These are phyloP conservation scores for Pseudofabraea citricarpa DNA, from an alignment of 2,329 filamentous ascomycete genomes.

Conservation along the genomic window DNA sequence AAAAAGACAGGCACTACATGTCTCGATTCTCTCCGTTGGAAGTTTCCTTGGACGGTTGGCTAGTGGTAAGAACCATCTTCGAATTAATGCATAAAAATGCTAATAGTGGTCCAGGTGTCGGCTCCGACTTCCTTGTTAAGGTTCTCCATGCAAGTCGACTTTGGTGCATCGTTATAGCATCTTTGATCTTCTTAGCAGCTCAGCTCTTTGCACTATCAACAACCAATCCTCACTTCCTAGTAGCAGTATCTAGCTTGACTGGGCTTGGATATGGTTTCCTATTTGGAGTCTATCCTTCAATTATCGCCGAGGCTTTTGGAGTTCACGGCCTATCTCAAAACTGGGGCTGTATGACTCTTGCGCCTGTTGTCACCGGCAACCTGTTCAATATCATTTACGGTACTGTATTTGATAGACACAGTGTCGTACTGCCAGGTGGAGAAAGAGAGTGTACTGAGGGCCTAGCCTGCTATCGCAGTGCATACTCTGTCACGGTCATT, in stretches of 20 bases:
- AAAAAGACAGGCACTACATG: conserved; percentile 81
- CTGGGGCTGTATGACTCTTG: conserved; percentile 92
- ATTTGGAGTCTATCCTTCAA: conserved; percentile 89
- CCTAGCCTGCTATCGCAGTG: conserved; percentile 71
- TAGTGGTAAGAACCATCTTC: conserved; percentile 54
- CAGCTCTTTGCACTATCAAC: conserved; percentile 74
- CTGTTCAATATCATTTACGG: conserved; percentile 93
- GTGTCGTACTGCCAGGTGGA: conserved; percentile 60
- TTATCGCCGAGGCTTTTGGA: conserved; percentile 87
- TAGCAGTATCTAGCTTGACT: conserved; percentile 74
- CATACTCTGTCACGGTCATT: conserved; percentile 74
- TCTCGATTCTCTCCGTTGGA: conserved; percentile 86
- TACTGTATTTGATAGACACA: conserved; percentile 75
- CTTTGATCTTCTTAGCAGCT: conserved; percentile 71
- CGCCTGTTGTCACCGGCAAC: conserved; percentile 83
- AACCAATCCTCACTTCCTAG: conserved; percentile 70
- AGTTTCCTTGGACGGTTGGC: conserved; percentile 79
- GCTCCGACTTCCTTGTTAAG: conserved; percentile 86
- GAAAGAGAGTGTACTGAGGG: conserved; percentile 74
- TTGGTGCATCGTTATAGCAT: conserved; percentile 83
- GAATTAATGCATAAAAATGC: conserved; percentile 7
- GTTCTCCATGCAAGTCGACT: conserved; percentile 73
- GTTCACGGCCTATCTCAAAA: conserved; percentile 87
- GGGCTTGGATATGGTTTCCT: conserved; percentile 89
- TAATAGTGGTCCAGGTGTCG: conserved; percentile 56